Evolutionary conservation across 495 filamentous ascomycete genomes (phyloP), one percentile per base, ranked within the genome.

Genomic region (Thermothielavioides terrestris): DNA sequence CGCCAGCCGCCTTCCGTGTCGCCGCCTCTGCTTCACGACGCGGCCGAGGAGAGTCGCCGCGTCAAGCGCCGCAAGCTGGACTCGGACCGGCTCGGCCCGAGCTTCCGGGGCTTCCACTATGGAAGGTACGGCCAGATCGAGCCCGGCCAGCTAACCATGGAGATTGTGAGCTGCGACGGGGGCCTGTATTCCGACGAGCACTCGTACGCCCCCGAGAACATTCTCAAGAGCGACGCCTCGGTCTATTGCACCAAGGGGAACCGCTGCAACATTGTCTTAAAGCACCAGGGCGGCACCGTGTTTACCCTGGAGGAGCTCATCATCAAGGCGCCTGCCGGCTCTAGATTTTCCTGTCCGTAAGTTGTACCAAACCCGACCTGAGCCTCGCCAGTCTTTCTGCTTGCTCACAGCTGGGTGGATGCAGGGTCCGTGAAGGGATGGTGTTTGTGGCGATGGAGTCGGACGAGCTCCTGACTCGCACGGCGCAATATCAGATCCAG

Each of bases 211-310:
- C 80, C 84, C 23, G 85, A 89, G 53, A 94, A 95, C 65, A 79
- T 95, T 34, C 73, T 97, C 40, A 78, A 75, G 50, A 85, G 89
- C 64, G 86, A 96, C 65, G 65, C 74, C 42, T 84, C 80, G 18
- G 89, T 95, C 17, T 96, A 96, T 61, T 94, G 89, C 64, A 94
- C 89, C 14, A 84, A 89, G 65, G 81, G 80, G 15, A 80, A 80
- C 43, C 79, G 81, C 48, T 94, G 87, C 69, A 95, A 95, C 57
- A 74, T 97, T 49, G 73, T 97, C 18, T 65, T 97, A 23, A 76
- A 77, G 37, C 91, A 97, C 61, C 77, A 83, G 42, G 86, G 85
- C 21, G 81, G 79, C 28, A 82, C 81, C 2, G 79, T 84, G 2
- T 97, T 97, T 57, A 83, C 73, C 34, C 64, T 97, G 47, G 82